Base-by-base conservation (phyloP, 805 yeast species). In the Cyberlindnera veronae region DNA sequence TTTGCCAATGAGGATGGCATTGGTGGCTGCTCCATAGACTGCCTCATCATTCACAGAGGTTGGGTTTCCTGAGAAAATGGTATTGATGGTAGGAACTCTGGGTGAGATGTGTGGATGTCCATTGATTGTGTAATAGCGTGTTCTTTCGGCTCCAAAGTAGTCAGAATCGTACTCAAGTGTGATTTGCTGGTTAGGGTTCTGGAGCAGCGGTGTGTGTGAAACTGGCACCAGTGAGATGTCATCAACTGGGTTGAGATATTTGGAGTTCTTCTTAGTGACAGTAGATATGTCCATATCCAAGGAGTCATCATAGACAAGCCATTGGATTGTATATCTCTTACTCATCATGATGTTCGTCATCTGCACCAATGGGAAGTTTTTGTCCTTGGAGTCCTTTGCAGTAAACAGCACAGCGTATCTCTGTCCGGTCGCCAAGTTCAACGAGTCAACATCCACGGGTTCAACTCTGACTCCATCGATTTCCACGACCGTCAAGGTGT, bases 371-470 rank as follows among this genome's bases (percentile, higher is more conserved):
- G 53, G 69, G 58, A 49, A 78, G 63, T 48, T 74, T 71, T 17
- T 45, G 44, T 21, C 54, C 48, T 69, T 63, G 8, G 76, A 68
- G 61, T 32, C 63, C 57, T 51, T 60, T 46, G 87, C 71, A 24
- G 65, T 71, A 18, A 86, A 53, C 36, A 84, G 58, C 1, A 84
- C 78, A 10, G 86, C 74, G 55, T 79, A 77, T 51, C 96, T 68
- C 63, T 88, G 95, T 3, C 91, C 95, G 6, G 82, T 88, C 0
- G 89, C 77, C 22, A 78, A 42, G 42, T 69, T 67, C n/a, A 78
- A 41, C 27, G 77, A 66, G 14, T 68, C 71, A 2, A 74, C 69
- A 27, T 62, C 65, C 42, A 60, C 61, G 14, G 78, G 78, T 40
- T 74, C 70, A 3, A 78, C 75, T 35, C 68, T 59, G 11, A 76